Evolutionary conservation across 225 moss, liverwort and hornwort species (phyloP).

Genomic region (Pseudisothecium myosuroides): DNA sequence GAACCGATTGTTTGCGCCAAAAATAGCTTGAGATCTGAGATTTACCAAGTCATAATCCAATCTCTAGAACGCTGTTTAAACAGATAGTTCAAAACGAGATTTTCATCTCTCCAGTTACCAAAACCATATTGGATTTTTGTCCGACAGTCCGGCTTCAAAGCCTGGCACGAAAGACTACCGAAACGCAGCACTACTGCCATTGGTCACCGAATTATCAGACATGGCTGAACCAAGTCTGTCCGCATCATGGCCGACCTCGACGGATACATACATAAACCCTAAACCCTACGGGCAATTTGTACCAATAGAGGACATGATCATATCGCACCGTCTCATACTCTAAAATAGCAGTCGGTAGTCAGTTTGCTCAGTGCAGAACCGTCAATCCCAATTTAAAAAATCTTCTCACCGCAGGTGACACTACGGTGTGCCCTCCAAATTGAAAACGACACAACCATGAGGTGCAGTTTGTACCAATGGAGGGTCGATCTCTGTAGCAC

Average conservation of each 20-base stretch:
- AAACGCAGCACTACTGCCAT: background rate
- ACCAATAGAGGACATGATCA: background rate
- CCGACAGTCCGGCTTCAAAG: background rate
- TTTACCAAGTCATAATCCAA: background rate
- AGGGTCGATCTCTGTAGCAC: background rate
- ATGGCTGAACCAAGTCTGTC: background rate
- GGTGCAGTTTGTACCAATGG: background rate
- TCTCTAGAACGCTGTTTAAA: background rate
- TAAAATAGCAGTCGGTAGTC: background rate
- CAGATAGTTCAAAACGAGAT: no score
- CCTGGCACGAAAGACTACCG: background rate
- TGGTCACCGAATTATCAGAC: background rate
- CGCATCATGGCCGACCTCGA: background rate
- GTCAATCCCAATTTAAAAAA: background rate
- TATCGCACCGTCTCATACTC: background rate
- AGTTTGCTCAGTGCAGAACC: background rate
- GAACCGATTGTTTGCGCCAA: background rate
- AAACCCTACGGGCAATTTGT: background rate
- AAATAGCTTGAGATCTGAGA: background rate
- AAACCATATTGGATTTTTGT: background rate
- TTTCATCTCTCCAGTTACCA: background rate
- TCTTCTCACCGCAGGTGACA: background rate
- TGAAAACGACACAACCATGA: background rate
- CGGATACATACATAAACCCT: background rate
- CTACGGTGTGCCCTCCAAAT: background rate